Evolutionary conservation across 352 stramenopile genomes (phyloP).

Genomic region (Saprolegnia parasitica): DNA sequence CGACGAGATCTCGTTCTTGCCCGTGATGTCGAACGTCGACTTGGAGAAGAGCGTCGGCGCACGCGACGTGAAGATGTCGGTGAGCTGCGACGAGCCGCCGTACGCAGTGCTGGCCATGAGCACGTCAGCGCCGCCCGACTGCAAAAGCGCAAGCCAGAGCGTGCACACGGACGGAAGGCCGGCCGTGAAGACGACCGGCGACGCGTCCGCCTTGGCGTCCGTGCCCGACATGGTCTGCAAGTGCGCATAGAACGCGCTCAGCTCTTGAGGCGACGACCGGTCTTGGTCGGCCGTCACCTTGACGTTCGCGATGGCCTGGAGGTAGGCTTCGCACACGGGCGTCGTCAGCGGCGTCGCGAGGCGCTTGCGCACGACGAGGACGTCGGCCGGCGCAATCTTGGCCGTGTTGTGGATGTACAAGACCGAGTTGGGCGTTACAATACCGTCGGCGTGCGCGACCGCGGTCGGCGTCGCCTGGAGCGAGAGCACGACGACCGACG

Average conservation of each 20-base stretch:
- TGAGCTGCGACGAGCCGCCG: conserved; percentile 30
- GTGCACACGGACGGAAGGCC: conserved; percentile 30
- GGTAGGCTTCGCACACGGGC: conserved; percentile 24
- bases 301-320: conserved; percentile 28
- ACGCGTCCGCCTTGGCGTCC: conserved; percentile 7
- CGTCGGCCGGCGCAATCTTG: conserved; percentile 28
- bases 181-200: conserved; percentile 30
- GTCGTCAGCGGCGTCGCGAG: conserved; percentile 32
- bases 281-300: conserved; percentile 28
- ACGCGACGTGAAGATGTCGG: conserved; percentile 27
- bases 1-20: conserved; percentile 29
- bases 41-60: conserved; percentile 23
- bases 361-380: conserved; percentile 31
- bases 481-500: conserved; percentile 7
- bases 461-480: conserved; percentile 8
- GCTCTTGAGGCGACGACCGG: conserved; percentile 1
- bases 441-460: conserved; percentile 25
- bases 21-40: conserved; percentile 32
- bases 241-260: conserved; percentile 27
- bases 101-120: conserved; percentile 33
- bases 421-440: conserved; percentile 24
- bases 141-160: conserved; percentile 29
- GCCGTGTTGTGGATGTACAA: conserved; percentile 31
- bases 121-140: conserved; percentile 28
- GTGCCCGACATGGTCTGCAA: conserved; percentile 33